Conservation (phyloP, 208 protist species). For the Angomonas desouzai region DNA sequence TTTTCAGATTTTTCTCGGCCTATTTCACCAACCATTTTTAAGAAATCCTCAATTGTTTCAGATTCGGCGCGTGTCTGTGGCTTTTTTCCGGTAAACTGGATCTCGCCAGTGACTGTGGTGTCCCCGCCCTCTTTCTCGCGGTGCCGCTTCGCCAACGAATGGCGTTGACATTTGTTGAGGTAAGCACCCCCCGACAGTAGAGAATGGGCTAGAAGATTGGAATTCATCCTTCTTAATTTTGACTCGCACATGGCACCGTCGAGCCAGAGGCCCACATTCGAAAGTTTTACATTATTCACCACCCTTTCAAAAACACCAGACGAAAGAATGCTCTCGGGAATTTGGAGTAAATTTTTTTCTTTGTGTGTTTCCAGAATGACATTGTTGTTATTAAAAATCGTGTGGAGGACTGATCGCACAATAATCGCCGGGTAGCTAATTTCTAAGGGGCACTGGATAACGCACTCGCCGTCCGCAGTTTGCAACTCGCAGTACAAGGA, state of each 20-base stretch:
- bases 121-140: constrained; percentile 20
- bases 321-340: constrained; percentile 52
- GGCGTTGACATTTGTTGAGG: constrained; percentile 45
- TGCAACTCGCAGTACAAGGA: constrained; percentile 53
- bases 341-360: constrained; percentile 32
- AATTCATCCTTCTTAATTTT: constrained; percentile 31
- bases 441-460: constrained; percentile 73
- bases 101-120: constrained; percentile 19
- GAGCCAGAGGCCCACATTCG: constrained; percentile 59
- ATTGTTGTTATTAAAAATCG: constrained; percentile 69
- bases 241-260: constrained; percentile 53
- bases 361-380: constrained; percentile 57
- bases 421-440: constrained; percentile 73
- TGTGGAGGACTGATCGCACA: constrained; percentile 67
- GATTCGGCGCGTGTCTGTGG: constrained; percentile 46
- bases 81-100: constrained; percentile 35
- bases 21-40: constrained; percentile 45
- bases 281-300: constrained; percentile 24
- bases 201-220: constrained; percentile 44
- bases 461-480: constrained; percentile 23
- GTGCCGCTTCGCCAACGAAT: constrained; percentile 28
- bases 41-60: constrained; percentile 64
- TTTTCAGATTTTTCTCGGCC: constrained; percentile 69
- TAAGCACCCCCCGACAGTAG: constrained; percentile 33
- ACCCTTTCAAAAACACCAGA: constrained; percentile 53